phyloP scores from a whole-genome alignment of 116 monocot genomes.

The Dioscorea cayenensis region DNA sequence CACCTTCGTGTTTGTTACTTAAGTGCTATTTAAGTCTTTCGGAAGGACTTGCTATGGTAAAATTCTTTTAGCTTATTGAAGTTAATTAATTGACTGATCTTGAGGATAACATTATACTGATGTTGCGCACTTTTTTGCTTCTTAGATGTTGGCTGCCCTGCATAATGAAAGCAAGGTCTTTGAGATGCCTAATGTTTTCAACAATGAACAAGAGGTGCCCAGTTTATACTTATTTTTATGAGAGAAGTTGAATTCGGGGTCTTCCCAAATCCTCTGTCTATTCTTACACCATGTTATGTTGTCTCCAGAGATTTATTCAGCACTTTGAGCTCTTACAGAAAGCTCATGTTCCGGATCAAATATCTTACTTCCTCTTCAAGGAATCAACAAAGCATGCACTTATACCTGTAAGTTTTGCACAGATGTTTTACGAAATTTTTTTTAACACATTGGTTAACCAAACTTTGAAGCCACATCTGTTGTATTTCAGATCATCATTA shows the following conservation, averaged over 20 bases:
- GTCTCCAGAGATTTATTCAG: conserved; percentile 73
- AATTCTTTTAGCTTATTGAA: neutral
- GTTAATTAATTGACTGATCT: neutral
- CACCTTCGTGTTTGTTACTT: conserved; percentile 62
- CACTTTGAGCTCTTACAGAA: conserved; percentile 90
- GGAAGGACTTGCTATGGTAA: conserved; percentile 85
- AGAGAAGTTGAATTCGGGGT: no score
- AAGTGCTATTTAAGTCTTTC: conserved; percentile 82
- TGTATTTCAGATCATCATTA: conserved; percentile 38
- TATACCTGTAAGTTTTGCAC: conserved; percentile 46
- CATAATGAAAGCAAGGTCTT: conserved; percentile 52
- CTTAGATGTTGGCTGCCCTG: conserved; percentile 80
- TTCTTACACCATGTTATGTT: neutral
- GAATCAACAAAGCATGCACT: conserved; percentile 53
- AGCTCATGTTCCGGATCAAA: conserved; percentile 76
- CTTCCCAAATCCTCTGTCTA: neutral
- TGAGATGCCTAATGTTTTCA: conserved; percentile 58
- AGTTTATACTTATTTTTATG: neutral
- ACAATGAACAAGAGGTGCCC: conserved; percentile 79
- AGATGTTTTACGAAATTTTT: neutral
- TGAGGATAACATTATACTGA: neutral
- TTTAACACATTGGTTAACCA: no score
- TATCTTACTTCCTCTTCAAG: conserved; percentile 64
- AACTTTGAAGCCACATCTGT: no score
- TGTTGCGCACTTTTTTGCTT: neutral